Evolutionary conservation across 257 asterid species (phyloP).

Genomic region (Solanum piurae): DNA sequence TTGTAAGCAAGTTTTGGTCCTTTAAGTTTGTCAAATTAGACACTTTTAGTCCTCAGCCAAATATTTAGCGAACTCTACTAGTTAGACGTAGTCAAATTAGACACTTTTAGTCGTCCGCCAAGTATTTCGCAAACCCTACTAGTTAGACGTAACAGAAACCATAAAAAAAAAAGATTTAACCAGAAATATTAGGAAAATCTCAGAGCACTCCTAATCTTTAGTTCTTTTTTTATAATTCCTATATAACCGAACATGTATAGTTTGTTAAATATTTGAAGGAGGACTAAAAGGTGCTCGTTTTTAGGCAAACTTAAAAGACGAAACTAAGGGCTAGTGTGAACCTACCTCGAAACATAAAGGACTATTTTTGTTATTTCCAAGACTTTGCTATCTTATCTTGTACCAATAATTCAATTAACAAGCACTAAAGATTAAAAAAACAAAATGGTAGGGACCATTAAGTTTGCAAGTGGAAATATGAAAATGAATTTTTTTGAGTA

Average conservation of each 20-base stretch:
- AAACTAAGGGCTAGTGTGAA: not conserved
- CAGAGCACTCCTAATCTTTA: no score
- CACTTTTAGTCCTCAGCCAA: not conserved
- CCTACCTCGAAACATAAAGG: not conserved
- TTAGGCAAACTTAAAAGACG: not conserved
- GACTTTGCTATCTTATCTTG: not conserved
- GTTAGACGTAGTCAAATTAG: not conserved
- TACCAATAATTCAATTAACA: not conserved
- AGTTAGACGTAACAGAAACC: not conserved
- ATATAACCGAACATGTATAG: not conserved
- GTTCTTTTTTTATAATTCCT: no score
- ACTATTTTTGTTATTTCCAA: not conserved
- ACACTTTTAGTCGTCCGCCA: not conserved
- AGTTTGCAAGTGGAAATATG: not conserved
- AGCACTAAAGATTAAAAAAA: not conserved
- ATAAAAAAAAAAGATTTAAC: not conserved
- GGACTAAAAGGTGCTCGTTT: not conserved
- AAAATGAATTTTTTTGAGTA: not conserved
- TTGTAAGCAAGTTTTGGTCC: not conserved
- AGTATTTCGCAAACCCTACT: not conserved
- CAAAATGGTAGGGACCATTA: not conserved
- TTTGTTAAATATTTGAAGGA: not conserved
- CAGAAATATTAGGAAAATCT: not conserved
- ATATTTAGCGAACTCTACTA: not conserved
- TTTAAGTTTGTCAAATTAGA: not conserved